phyloP scores from a whole-genome alignment of 225 moss, liverwort and hornwort species.

The Bryoerythrophyllum caledonicum region DNA sequence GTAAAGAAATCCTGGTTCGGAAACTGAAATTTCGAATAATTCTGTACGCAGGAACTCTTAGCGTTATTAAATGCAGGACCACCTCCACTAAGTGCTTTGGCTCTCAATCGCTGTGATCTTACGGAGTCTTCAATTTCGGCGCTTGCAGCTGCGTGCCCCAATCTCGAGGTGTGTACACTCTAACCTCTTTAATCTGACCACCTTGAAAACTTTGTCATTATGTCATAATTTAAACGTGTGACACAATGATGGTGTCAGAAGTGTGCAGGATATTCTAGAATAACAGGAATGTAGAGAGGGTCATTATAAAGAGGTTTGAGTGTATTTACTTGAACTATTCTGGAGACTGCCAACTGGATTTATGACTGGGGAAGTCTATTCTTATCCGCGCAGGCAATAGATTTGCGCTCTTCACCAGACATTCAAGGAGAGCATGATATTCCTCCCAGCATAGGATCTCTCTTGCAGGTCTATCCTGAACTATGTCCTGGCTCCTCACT shows the following conservation, averaged over 20 bases:
- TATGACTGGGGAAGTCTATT: neutral
- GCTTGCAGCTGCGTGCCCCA: slow-evolving; percentile 63
- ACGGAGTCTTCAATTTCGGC: slow-evolving; percentile 60
- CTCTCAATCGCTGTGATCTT: slow-evolving; percentile 71
- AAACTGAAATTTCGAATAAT: slow-evolving; percentile 18
- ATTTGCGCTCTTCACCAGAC: slow-evolving; percentile 59
- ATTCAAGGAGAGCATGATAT: slow-evolving; percentile 59
- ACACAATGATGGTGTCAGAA: no score
- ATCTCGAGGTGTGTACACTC: slow-evolving; percentile 66
- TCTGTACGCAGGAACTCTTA: slow-evolving; percentile 52
- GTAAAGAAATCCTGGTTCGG: neutral
- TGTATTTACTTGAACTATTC: no score
- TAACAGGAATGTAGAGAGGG: no score
- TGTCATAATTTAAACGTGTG: no score
- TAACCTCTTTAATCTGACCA: no score
- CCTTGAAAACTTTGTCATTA: no score
- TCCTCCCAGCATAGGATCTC: slow-evolving; percentile 53
- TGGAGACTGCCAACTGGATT: neutral
- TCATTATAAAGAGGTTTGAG: no score
- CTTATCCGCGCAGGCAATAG: slow-evolving; percentile 59
- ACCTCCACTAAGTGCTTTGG: slow-evolving; percentile 72
- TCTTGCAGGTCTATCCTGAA: slow-evolving; percentile 47
- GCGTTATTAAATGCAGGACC: slow-evolving; percentile 71
- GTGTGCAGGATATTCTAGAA: no score
- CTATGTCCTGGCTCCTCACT: neutral